Evolutionary conservation across 2,329 filamentous ascomycete genomes (phyloP).

Genomic region (Plectosphaerella sp.): DNA sequence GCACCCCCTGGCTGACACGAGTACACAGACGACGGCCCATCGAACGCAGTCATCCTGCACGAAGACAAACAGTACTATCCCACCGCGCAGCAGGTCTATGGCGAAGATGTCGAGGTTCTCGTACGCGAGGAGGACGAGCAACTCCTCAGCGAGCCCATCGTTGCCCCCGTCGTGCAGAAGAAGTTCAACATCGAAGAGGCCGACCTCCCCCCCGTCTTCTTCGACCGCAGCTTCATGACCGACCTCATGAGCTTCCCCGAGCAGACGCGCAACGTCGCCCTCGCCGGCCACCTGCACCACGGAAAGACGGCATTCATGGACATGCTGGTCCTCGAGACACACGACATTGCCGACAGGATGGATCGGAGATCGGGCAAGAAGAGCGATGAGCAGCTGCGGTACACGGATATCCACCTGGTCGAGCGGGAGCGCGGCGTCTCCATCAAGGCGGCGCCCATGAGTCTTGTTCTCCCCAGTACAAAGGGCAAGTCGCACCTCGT

Average conservation of each 20-base stretch:
- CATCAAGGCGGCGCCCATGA: conserved; percentile 93
- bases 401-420: conserved; percentile 87
- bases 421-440: conserved; percentile 89
- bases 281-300: conserved; percentile 92
- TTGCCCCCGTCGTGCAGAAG: conserved; percentile 88
- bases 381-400: conserved; percentile 84
- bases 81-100: conserved; percentile 94
- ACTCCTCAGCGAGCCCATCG: conserved; percentile 85
- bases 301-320: conserved; percentile 98
- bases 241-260: conserved; percentile 96
- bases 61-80: conserved; percentile 99
- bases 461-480: conserved; percentile 78
- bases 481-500: conserved; percentile 92
- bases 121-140: conserved; percentile 98
- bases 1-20: not conserved
- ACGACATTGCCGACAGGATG: conserved; percentile 74
- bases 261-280: conserved; percentile 86
- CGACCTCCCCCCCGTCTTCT: conserved; percentile 83
- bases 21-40: conserved; percentile 60
- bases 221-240: conserved; percentile 86
- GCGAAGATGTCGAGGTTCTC: conserved; percentile 87
- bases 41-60: conserved; percentile 95
- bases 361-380: conserved; percentile 78
- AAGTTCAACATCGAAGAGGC: conserved; percentile 93
- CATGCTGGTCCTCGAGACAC: conserved; percentile 94